Percentiles rank a stretch among this genome's conserved stretches.
Evolutionary conservation across 1,139 yeast genomes (phyloP).

Genomic region (Wickerhamomyces sp.): DNA sequence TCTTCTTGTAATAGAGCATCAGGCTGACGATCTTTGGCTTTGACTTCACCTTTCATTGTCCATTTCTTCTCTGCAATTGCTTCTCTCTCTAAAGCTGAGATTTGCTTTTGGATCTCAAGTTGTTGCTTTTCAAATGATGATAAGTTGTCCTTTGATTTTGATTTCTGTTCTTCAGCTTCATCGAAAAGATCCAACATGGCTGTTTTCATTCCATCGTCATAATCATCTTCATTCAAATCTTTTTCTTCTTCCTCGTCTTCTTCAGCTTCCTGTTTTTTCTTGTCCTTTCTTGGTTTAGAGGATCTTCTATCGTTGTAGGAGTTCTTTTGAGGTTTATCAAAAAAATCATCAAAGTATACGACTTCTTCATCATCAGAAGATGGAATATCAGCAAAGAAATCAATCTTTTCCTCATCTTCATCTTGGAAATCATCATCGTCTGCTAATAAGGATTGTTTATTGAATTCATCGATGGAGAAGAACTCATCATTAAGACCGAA

Average conservation of each 20-base stretch:
- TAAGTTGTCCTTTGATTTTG: conserved; percentile 35
- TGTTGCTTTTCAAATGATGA: conserved; percentile 88
- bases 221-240: conserved; percentile 40
- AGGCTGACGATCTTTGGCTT: conserved; percentile 72
- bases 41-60: conserved; percentile 92
- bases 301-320: conserved; percentile 18
- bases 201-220: conserved; percentile 50
- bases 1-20: conserved; percentile 75
- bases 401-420: conserved; percentile 53
- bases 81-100: conserved; percentile 74
- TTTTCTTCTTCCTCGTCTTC: conserved; percentile 31
- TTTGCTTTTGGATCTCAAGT: conserved; percentile 67
- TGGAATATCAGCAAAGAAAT: conserved; percentile 57
- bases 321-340: conserved; percentile 36
- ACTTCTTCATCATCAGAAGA: conserved; percentile 64
- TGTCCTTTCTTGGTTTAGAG: conserved; percentile 8
- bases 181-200: conserved; percentile 63
- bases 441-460: conserved; percentile 70
- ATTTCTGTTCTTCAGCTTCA: conserved; percentile 41
- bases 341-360: conserved; percentile 70
- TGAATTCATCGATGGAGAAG: conserved; percentile 81
- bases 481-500: conserved; percentile 80
- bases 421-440: conserved; percentile 48
- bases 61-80: conserved; percentile 88
- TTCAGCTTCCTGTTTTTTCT: conserved; percentile 19